A percentile compares a stretch with the other conserved stretches of the same genome.
Evolutionary conservation across 2,329 filamentous ascomycete species (phyloP).

Genomic region (Paramyrothecium roridum): DNA sequence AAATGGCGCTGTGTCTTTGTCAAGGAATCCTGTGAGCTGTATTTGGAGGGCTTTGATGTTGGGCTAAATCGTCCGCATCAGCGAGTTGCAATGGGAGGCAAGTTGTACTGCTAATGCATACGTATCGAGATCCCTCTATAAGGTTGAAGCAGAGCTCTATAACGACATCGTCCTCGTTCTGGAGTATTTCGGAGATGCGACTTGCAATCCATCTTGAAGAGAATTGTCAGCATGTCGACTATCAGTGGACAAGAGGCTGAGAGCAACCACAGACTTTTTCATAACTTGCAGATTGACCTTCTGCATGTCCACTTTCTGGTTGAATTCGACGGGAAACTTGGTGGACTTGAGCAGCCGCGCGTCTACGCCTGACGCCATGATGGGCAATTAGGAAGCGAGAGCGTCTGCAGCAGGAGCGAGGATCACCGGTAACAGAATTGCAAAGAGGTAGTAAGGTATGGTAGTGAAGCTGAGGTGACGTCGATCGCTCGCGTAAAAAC

Average conservation of each 20-base stretch:
- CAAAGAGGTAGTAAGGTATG: slow-evolving; percentile 11
- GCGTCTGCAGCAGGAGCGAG: slow-evolving; percentile 9
- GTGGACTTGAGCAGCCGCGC: slow-evolving; percentile 86
- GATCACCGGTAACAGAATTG: not conserved
- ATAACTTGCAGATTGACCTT: slow-evolving; percentile 98
- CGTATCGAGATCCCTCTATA: slow-evolving; percentile 71
- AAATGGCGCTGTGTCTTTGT: slow-evolving; percentile 84
- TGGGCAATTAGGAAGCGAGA: slow-evolving; percentile 19
- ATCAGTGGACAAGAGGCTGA: not conserved
- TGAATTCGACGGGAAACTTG: slow-evolving; percentile 92
- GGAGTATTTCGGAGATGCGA: slow-evolving; percentile 81
- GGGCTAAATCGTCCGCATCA: slow-evolving; percentile 54
- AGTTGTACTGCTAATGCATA: slow-evolving; percentile 40
- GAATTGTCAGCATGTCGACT: slow-evolving; percentile 1
- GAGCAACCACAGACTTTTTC: slow-evolving; percentile 70
- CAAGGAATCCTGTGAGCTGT: slow-evolving; percentile 89
- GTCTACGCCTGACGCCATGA: slow-evolving; percentile 81
- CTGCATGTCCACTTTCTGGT: slow-evolving; percentile 91
- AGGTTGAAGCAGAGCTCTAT: slow-evolving; percentile 76
- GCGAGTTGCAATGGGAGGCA: slow-evolving; percentile 18
- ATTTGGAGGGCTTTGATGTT: slow-evolving; percentile 96
- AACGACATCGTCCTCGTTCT: slow-evolving; percentile 93
- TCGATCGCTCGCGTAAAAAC: not conserved
- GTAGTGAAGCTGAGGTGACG: slow-evolving; percentile 7
- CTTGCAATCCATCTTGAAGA: slow-evolving; percentile 81